Percentiles rank a stretch among this genome's conserved stretches.
Conservation (phyloP, 345 rosid genomes). For the Salix brachista region DNA sequence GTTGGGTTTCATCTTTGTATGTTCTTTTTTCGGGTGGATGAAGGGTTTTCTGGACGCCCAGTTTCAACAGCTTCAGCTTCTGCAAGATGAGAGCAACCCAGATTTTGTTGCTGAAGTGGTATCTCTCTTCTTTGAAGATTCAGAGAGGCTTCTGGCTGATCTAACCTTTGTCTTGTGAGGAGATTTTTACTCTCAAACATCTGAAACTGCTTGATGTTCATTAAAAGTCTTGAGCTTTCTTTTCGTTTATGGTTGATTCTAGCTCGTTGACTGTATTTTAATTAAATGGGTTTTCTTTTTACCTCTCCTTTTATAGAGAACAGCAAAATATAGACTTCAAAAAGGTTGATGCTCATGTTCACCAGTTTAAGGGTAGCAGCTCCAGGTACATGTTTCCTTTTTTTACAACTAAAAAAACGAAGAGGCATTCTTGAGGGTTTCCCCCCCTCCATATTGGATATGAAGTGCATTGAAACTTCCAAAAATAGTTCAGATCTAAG, state of each 20-base stretch:
- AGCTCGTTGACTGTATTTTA: background rate
- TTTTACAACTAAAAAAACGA: too few species aligned
- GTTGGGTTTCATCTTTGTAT: too few species aligned
- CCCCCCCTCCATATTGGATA: background rate
- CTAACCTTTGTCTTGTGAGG: constrained; percentile 70
- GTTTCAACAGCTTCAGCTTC: constrained; percentile 78
- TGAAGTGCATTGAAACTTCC: background rate
- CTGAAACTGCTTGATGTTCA: background rate
- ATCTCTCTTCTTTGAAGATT: constrained; percentile 86
- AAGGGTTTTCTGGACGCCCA: constrained; percentile 87
- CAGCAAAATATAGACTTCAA: constrained; percentile 79
- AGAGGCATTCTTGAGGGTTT: background rate
- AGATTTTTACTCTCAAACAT: background rate
- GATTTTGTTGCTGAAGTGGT: constrained; percentile 92
- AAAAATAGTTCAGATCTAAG: constrained; percentile 11
- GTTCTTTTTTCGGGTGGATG: constrained; percentile 10
- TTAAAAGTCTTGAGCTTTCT: background rate
- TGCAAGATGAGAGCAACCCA: constrained; percentile 96
- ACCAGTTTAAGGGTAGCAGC: constrained; percentile 97
- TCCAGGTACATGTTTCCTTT: constrained; percentile 53
- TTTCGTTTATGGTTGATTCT: background rate
- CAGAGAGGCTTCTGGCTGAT: constrained; percentile 82
- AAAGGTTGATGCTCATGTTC: constrained; percentile 81
- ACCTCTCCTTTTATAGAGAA: constrained; percentile 37
- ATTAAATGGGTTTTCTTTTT: background rate